Evolutionary conservation across 1,284 basidiomycete species (phyloP), one percentile per base, ranked within the genome.

Genomic region (Neolentinus lepideus): DNA sequence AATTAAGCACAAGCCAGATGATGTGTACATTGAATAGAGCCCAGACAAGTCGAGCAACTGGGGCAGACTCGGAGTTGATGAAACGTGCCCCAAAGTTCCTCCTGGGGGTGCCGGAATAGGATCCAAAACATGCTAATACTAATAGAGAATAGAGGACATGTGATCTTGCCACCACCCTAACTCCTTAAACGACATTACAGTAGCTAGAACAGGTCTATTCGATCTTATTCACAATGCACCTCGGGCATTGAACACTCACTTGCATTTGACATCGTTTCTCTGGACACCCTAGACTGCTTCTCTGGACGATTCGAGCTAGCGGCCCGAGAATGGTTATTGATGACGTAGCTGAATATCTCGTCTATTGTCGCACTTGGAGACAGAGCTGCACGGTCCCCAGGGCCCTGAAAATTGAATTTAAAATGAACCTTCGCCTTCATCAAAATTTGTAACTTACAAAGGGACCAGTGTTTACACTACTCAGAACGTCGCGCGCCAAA

Each of bases 141-240:
- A 43, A 14, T 75, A 72, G 54, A 86, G 69, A n/a, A 75, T 76
- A 58, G 75, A 73, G 25, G 81, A 78, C n/a, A 90, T 72, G 54
- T 77, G 81, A 51, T 90, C 85, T 65, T 90, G 88, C 88, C 88
- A 90, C 64, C 90, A 85, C 57, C 78, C 71, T 21, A 43, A 16
- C n/a, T 43, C 38, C 16, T 43, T 16, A 16, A 43, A 43, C 8
- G 38, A n/a, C 0, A 85, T 88, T 10, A 87, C 87, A 14, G 81
- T 75, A 19, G 82, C 77, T 22, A 83, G 78, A 51, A 82, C 73
- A 6, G 76, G 74, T 35, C 79, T 75, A 63, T 85, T 85, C 88
- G 52, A 19, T 16, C 38, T n/a, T 43, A 16, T 16, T 43, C 38
- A 21, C n/a, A 6, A 21, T 35, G 16, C 9, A 16, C 16, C 9